Base-by-base conservation (phyloP, 2,329 filamentous ascomycete genomes). In the Biscogniauxia marginata region DNA sequence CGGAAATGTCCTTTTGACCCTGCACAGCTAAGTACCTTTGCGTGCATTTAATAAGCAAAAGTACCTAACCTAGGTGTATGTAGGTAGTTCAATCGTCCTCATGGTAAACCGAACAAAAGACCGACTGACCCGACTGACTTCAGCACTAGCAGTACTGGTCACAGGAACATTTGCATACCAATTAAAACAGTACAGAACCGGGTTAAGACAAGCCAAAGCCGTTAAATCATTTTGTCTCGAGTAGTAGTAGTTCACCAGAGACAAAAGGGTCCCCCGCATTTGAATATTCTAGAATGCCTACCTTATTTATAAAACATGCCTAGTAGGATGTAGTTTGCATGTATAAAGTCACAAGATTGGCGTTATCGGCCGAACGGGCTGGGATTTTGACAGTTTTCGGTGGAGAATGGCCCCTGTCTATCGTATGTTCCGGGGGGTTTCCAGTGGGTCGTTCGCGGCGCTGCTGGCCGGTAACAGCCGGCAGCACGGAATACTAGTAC, bases 371-470 rank as follows among this genome's bases (percentile, higher is more conserved):
- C n/a, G 30, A 39, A 39, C 13, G 9, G 30, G 30, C 30, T 39
- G 7, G 7, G n/a, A 39, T 39, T n/a, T 48, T 39, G 23, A 49
- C 48, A 39, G 24, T 30, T 18, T 22, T 8, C 20, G 44, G 18
- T 46, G 20, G n/a, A 25, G 46, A 50, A 21, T 20, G 19, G 19
- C 16, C 19, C 49, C 30, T 44, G 25, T 23, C 25, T 13, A 24
- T 51, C 34, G 18, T 45, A 51, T 45, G 49, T 45, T 51, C 18
- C 30, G 34, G 49, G 49, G 18, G 20, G 11, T n/a, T 43, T 44
- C 3, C 24, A 18, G 22, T n/a, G 48, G 48, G 24, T 13, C 16
- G 4, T 5, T 30, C 19, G 7, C 11, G 21, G 8, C 16, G n/a
- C 21, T 24, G 22, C 21, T 30, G 16, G 3, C 16, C 47, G 2